Evolutionary conservation across 2,329 filamentous ascomycete genomes (phyloP).

Genomic region (Lachnellula hyalina): DNA sequence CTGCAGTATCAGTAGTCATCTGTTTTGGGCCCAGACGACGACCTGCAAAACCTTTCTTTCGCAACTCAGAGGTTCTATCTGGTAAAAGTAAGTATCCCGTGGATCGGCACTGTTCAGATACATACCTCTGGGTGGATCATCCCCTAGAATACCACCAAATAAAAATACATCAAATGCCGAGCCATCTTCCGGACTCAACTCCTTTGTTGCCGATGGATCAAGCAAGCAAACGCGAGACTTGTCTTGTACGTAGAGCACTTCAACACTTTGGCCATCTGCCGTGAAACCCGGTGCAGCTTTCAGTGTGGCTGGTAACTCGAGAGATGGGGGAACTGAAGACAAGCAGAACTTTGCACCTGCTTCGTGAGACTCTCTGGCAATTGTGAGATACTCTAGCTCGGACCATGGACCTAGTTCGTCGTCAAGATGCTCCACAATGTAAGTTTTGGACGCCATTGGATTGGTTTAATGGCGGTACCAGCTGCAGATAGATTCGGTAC

Average conservation of each 20-base stretch:
- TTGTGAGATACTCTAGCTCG: constrained; percentile 82
- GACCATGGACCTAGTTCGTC: constrained; percentile 93
- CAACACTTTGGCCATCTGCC: constrained; percentile 72
- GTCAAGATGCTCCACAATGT: constrained; percentile 95
- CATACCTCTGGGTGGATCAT: constrained; percentile 86
- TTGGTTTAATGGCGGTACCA: background rate
- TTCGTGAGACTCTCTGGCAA: constrained; percentile 72
- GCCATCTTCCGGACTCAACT: constrained; percentile 78
- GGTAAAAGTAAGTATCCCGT: constrained; percentile 8
- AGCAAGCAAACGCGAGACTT: constrained; percentile 81
- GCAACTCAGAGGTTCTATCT: constrained; percentile 94
- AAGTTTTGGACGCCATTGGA: constrained; percentile 58
- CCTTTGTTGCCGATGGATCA: constrained; percentile 76
- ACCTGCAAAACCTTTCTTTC: constrained; percentile 87
- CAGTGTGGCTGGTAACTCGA: constrained; percentile 59
- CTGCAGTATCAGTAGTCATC: constrained; percentile 98
- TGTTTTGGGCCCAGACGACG: constrained; percentile 85
- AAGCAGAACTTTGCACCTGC: constrained; percentile 68
- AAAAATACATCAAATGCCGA: constrained; percentile 83
- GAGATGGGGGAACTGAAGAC: constrained; percentile 67
- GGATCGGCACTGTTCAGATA: background rate
- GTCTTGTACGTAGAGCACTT: constrained; percentile 67
- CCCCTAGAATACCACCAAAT: constrained; percentile 90
- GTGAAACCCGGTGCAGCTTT: constrained; percentile 56
- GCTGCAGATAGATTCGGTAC: background rate